These are phyloP conservation scores for Carnegiea gigantea DNA, from an alignment of 179 eudicot genomes.

Conservation along the genomic window DNA sequence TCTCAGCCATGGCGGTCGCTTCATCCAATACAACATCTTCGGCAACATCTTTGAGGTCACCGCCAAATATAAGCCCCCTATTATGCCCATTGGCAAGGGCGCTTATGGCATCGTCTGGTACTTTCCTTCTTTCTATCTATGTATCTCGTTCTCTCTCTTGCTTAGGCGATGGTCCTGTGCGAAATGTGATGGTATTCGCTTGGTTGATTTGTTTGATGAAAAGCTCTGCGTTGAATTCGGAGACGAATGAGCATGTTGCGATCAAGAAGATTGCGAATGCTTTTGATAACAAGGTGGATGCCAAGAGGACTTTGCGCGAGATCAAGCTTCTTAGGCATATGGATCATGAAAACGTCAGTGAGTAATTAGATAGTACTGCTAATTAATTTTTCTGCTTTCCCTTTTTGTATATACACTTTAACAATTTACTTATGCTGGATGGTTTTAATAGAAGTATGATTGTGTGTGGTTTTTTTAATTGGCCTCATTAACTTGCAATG, in stretches of 20 bases:
- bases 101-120: constrained; percentile 99
- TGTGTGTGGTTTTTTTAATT: neutral
- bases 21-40: constrained; percentile 80
- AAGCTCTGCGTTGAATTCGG: constrained; percentile 89
- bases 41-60: constrained; percentile 91
- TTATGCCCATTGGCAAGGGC: constrained; percentile 91
- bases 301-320: constrained; percentile 86
- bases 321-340: constrained; percentile 85
- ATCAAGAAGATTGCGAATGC: constrained; percentile 90
- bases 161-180: neutral
- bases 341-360: constrained; percentile 76
- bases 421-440: neutral
- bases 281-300: constrained; percentile 82
- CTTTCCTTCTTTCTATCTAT: neutral
- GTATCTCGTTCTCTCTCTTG: neutral
- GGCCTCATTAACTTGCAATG: neutral
- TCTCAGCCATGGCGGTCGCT: constrained; percentile 72
- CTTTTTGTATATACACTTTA: neutral
- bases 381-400: neutral
- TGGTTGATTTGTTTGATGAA: constrained; percentile 13
- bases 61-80: constrained; percentile 77
- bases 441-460: neutral
- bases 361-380: neutral
- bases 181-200: neutral
- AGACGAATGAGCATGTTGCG: constrained; percentile 84